phyloP scores from a whole-genome alignment of 805 yeast species.

The Pichia sporocuriosa region DNA sequence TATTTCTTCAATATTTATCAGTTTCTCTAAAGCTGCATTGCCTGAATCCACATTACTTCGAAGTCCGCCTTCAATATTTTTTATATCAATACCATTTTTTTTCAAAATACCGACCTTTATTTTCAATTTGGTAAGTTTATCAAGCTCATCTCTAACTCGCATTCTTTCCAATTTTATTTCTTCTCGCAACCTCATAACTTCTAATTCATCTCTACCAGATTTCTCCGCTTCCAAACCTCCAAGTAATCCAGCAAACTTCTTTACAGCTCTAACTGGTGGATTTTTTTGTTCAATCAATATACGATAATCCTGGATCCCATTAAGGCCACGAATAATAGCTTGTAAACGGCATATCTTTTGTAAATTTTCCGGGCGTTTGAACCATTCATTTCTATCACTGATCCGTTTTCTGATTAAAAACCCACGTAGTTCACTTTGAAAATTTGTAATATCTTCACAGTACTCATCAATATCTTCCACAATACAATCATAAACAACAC shows the following conservation, averaged over 20 bases:
- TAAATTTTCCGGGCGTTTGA: constrained; percentile 40
- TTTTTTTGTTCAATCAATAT: constrained; percentile 60
- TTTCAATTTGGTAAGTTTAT: constrained; percentile 67
- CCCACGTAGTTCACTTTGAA: constrained; percentile 58
- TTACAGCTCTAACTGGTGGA: constrained; percentile 73
- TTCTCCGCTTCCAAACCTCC: constrained; percentile 56
- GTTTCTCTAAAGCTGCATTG: constrained; percentile 2
- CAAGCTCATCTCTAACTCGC: constrained; percentile 64
- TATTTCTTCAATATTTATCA: constrained; percentile 6
- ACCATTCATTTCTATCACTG: constrained; percentile 37
- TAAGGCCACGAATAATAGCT: constrained; percentile 59
- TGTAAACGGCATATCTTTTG: constrained; percentile 67
- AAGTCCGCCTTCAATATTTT: constrained; percentile 45
- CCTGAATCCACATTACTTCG: constrained; percentile 10
- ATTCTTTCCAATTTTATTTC: constrained; percentile 60
- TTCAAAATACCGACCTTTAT: constrained; percentile 71
- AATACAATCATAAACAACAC: constrained; percentile 50
- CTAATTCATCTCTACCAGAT: constrained; percentile 6
- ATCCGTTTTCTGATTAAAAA: constrained; percentile 32
- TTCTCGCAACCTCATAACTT: constrained; percentile 7
- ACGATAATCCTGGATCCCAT: constrained; percentile 66
- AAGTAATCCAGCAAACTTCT: constrained; percentile 67
- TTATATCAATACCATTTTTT: constrained; percentile 71
- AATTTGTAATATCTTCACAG: constrained; percentile 30
- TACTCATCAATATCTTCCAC: constrained; percentile 47